Conservation (phyloP, 177 flowering plant genomes). For the Tripterygium wilfordii region DNA sequence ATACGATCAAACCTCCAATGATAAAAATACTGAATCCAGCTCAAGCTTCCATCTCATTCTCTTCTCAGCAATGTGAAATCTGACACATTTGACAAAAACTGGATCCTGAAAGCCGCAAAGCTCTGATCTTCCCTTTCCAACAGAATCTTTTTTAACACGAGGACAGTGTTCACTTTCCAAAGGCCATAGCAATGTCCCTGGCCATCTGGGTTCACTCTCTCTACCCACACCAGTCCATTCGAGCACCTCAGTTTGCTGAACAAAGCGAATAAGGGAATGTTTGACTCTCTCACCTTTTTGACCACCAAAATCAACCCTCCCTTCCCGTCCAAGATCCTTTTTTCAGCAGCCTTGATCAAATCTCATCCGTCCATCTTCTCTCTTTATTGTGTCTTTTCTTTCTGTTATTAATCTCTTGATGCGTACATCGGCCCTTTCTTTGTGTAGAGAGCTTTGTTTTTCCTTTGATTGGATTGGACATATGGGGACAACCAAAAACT, state of each 20-base stretch:
- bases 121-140: constrained; percentile 53
- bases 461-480: too few species aligned
- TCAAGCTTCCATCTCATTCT: constrained; percentile 57
- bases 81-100: constrained; percentile 67
- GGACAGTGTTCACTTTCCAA: constrained; percentile 4
- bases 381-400: too few species aligned
- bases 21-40: constrained; percentile 54
- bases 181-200: constrained; percentile 70
- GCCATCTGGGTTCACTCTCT: constrained; percentile 74
- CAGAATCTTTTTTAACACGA: constrained; percentile 1
- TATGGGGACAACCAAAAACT: too few species aligned
- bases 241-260: constrained; percentile 65
- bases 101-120: constrained; percentile 51
- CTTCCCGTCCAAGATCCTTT: constrained; percentile 5
- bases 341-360: constrained; percentile 71
- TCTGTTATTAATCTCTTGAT: too few species aligned
- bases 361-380: constrained; percentile 37
- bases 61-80: constrained; percentile 77
- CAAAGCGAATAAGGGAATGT: constrained; percentile 17
- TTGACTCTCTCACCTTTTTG: constrained; percentile 17
- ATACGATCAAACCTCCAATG: constrained; percentile 63
- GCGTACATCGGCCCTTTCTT: too few species aligned
- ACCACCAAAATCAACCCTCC: background rate
- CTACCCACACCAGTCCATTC: constrained; percentile 54
- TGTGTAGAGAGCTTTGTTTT: too few species aligned